Base-by-base conservation (phyloP, 495 filamentous ascomycete species). In the Geopyxis carbonaria region DNA sequence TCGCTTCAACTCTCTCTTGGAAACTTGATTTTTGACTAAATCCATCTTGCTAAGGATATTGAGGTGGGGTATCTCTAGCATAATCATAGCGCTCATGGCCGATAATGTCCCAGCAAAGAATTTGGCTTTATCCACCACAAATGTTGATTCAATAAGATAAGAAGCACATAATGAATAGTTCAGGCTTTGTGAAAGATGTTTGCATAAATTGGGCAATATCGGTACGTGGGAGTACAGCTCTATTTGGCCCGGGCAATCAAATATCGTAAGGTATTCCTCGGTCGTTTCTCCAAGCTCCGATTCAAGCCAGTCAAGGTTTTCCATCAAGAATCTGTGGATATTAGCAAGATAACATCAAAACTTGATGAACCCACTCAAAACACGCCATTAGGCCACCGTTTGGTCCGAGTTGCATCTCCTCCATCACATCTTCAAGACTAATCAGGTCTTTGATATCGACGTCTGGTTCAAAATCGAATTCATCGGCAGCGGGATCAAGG, bases 181-280 rank as follows among this genome's bases (percentile, higher is more conserved):
- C 42, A 95, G 66, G 20, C 73, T 64, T 23, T 76, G 70, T 22
- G 77, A 80, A 5, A 97, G 70, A 57, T 83, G 80, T 50, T 73
- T 75, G 37, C 81, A 73, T 27, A 97, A 69, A n/a, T 70, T 73
- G 2, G 89, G 89, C 18, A 97, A 63, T 50, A 95, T 76, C 9
- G 89, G 89, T 21, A 94, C 77, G 55, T 97, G 89, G 9, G 89
- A 94, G 64, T 95, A 97, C 21, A 97, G 79, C 61, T 97, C 89
- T 59, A 97, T 94, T 61, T 97, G 89, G 36, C 89, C 89, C 0
- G 89, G 89, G 79, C 94, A 93, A 59, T 97, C 89, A 64, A 97
- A 82, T 34, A 97, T 78, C 54, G 93, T 89, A 29, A 97, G 66
- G 58, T 91, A 93, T 51, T 97, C 89, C 46, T 97, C 89, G 4